Evolutionary conservation across 2,329 filamentous ascomycete genomes (phyloP).

Genomic region (Arthrobotrys pseudoclavata): DNA sequence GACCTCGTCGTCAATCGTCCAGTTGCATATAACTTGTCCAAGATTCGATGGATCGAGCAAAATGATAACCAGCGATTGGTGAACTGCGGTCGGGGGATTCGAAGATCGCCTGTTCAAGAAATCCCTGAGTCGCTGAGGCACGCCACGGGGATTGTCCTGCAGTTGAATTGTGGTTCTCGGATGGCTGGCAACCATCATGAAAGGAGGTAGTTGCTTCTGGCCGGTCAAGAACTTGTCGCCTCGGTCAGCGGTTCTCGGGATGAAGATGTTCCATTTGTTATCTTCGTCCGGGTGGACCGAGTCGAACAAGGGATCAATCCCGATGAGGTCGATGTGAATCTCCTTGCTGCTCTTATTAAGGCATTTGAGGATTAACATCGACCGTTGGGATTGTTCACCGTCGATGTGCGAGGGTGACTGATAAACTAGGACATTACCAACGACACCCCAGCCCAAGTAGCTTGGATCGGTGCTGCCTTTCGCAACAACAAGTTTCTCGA

Average conservation of each 20-base stretch:
- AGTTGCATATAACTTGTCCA: conserved; percentile 54
- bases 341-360: conserved; percentile 37
- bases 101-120: conserved; percentile 35
- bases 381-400: conserved; percentile 36
- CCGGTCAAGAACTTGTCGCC: conserved; percentile 56
- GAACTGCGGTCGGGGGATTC: conserved; percentile 30
- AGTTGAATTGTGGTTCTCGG: conserved; percentile 40
- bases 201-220: conserved; percentile 35
- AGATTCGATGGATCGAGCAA: conserved; percentile 48
- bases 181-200: conserved; percentile 57
- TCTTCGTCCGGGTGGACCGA: conserved; percentile 40
- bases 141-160: conserved; percentile 48
- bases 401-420: conserved; percentile 54
- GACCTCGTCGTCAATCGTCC: conserved; percentile 54
- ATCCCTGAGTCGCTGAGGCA: conserved; percentile 39
- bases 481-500: conserved; percentile 47
- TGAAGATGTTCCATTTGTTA: conserved; percentile 58
- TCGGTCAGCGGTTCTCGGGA: conserved; percentile 43
- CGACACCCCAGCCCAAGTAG: conserved; percentile 51
- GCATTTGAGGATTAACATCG: conserved; percentile 43
- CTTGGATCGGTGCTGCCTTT: conserved; percentile 42
- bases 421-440: conserved; percentile 46
- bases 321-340: conserved; percentile 32
- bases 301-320: conserved; percentile 47
- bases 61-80: conserved; percentile 42